Conservation (phyloP, 2,329 filamentous ascomycete species). For the Talaromyces sp. region DNA sequence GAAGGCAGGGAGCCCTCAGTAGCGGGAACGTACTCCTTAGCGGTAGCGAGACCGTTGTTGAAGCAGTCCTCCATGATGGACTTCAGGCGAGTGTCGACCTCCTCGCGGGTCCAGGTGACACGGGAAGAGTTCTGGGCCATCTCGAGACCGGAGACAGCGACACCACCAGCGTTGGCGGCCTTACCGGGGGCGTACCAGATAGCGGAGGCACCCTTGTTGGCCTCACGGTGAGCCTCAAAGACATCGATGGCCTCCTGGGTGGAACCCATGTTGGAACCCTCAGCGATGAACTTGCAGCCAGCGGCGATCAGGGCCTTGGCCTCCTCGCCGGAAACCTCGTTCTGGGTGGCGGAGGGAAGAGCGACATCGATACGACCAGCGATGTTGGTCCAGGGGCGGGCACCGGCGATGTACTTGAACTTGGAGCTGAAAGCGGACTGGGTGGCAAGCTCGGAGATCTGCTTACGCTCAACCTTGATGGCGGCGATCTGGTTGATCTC, state of each 20-base stretch:
- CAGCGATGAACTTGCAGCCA: slow-evolving; percentile 83
- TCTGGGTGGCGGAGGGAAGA: slow-evolving; percentile 92
- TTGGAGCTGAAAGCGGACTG: slow-evolving; percentile 59
- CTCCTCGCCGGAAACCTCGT: slow-evolving; percentile 93
- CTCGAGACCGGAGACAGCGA: slow-evolving; percentile 94
- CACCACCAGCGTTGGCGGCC: slow-evolving; percentile 96
- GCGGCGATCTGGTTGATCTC: slow-evolving; percentile 77
- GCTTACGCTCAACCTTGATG: slow-evolving; percentile 84
- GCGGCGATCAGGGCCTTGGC: slow-evolving; percentile 76
- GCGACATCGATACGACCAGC: slow-evolving; percentile 81
- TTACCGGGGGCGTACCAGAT: slow-evolving; percentile 98
- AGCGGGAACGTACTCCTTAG: slow-evolving; percentile 80
- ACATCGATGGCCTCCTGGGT: slow-evolving; percentile 92
- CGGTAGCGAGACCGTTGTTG: slow-evolving; percentile 82
- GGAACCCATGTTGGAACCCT: slow-evolving; percentile 99
- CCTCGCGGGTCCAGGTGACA: slow-evolving; percentile 80
- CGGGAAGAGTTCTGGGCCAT: slow-evolving; percentile 98
- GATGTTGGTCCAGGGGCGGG: slow-evolving; percentile 88
- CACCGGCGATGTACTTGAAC: slow-evolving; percentile 86
- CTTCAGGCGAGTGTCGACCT: slow-evolving; percentile 90
- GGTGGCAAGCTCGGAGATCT: slow-evolving; percentile 72
- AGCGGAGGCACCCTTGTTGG: slow-evolving; percentile 65
- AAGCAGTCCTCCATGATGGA: slow-evolving; percentile 95
- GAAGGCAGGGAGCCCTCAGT: slow-evolving; percentile 83
- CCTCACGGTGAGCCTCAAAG: slow-evolving; percentile 76